phyloP scores from a whole-genome alignment of 768 basidiomycete species.

The Lactifluus hygrophoroides region DNA sequence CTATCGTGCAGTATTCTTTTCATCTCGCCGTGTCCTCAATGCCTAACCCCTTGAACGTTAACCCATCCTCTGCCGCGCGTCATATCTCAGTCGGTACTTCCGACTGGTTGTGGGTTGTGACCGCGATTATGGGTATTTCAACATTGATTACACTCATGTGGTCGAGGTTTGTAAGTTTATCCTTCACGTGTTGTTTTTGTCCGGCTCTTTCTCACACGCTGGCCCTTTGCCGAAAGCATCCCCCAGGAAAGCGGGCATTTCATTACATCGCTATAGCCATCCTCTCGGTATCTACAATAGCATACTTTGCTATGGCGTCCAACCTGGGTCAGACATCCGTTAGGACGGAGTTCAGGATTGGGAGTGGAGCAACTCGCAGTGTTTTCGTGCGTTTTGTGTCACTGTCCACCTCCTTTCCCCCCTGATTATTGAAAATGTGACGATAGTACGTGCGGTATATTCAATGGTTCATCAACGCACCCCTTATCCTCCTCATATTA shows the following conservation, averaged over 20 bases:
- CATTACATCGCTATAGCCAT: slow-evolving; percentile 42
- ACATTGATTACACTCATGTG: slow-evolving; percentile 34
- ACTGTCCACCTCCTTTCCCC: no score
- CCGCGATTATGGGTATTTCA: slow-evolving; percentile 39
- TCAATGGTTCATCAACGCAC: slow-evolving; percentile 50
- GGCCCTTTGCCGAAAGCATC: slow-evolving; percentile 25
- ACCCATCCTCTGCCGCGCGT: slow-evolving; percentile 30
- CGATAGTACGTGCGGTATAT: slow-evolving; percentile 44
- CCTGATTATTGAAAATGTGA: neutral
- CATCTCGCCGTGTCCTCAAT: neutral
- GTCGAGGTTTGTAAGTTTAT: slow-evolving; percentile 28
- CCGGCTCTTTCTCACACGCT: neutral
- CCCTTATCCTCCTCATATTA: slow-evolving; percentile 39
- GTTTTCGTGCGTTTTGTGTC: slow-evolving; percentile 32
- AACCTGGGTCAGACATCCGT: slow-evolving; percentile 43
- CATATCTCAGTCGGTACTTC: slow-evolving; percentile 40
- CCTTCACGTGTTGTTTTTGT: neutral
- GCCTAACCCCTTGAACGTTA: slow-evolving; percentile 25
- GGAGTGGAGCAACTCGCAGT: slow-evolving; percentile 27
- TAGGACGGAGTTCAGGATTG: slow-evolving; percentile 32
- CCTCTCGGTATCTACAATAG: slow-evolving; percentile 37
- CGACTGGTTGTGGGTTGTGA: slow-evolving; percentile 50
- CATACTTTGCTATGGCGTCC: slow-evolving; percentile 51
- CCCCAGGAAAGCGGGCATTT: slow-evolving; percentile 38
- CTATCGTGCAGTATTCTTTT: neutral